These are phyloP conservation scores for Echria macrotheca DNA, from an alignment of 495 filamentous ascomycete species.

Conservation along the genomic window DNA sequence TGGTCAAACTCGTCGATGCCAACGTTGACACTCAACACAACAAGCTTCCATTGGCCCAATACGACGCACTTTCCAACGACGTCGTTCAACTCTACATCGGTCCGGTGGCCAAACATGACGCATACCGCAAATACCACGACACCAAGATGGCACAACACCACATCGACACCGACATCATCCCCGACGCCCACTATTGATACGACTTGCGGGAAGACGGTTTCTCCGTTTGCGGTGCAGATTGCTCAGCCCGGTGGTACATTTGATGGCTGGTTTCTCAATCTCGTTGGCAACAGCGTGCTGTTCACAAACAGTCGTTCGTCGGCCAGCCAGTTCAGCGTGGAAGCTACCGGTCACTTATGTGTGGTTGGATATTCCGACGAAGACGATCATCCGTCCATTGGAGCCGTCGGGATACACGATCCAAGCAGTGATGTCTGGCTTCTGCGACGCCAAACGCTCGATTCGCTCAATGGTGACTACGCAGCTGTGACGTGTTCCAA, in stretches of 20 bases:
- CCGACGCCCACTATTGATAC: slow-evolving; percentile 22
- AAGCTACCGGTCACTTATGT: slow-evolving; percentile 19
- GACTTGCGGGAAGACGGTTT: slow-evolving; percentile 21
- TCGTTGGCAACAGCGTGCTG: slow-evolving; percentile 20
- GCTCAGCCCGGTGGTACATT: slow-evolving; percentile 23
- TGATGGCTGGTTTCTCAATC: slow-evolving; percentile 23
- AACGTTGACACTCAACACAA: slow-evolving; percentile 12
- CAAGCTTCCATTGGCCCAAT: slow-evolving; percentile 16
- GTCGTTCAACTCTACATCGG: slow-evolving; percentile 20
- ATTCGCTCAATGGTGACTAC: slow-evolving; percentile 10
- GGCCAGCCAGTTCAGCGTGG: slow-evolving; percentile 25
- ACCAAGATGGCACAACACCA: slow-evolving; percentile 22
- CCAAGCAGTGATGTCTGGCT: slow-evolving; percentile 9
- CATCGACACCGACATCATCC: slow-evolving; percentile 36
- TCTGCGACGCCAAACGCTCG: not conserved
- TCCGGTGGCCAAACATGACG: slow-evolving; percentile 21
- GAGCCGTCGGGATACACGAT: slow-evolving; percentile 12
- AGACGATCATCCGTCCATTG: slow-evolving; percentile 6
- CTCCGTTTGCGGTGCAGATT: slow-evolving; percentile 24
- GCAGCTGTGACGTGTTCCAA: slow-evolving; percentile 9
- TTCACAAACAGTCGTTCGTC: slow-evolving; percentile 13
- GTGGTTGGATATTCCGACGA: slow-evolving; percentile 12
- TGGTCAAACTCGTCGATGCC: slow-evolving; percentile 22
- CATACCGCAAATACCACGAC: slow-evolving; percentile 19
- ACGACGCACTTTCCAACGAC: slow-evolving; percentile 11